A percentile compares a stretch with the other conserved stretches of the same genome.
Conservation (phyloP, 2,329 filamentous ascomycete genomes). For the Phialemonium atrogriseum region DNA sequence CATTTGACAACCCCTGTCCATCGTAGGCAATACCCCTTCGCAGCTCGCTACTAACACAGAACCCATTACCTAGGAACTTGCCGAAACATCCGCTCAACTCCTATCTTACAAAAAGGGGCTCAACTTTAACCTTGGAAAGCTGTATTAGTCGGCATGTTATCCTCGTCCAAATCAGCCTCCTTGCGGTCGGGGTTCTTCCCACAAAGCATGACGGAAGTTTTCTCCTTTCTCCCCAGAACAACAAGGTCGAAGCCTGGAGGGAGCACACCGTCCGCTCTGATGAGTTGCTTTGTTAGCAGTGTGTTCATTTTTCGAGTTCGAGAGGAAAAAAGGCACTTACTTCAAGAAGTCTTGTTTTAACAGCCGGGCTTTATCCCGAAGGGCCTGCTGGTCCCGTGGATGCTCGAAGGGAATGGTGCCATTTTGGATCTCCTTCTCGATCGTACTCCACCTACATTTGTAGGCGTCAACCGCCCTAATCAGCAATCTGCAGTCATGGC, state of each 20-base stretch:
- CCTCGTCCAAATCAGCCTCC: slow-evolving; percentile 35
- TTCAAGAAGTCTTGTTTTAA: slow-evolving; percentile 44
- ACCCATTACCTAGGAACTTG: no score
- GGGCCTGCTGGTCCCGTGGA: slow-evolving; percentile 43
- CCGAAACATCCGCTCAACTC: no score
- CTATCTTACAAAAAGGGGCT: no score
- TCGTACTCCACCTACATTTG: slow-evolving; percentile 29
- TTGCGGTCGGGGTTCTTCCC: slow-evolving; percentile 41
- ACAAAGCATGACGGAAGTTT: slow-evolving; percentile 24
- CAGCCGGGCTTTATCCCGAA: slow-evolving; percentile 50
- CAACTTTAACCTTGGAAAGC: no score
- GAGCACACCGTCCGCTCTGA: slow-evolving; percentile 30
- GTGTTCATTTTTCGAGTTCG: no score
- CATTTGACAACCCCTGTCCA: no score
- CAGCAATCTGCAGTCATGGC: slow-evolving; percentile 31
- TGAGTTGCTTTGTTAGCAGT: not conserved
- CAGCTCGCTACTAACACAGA: no score
- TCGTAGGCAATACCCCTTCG: no score
- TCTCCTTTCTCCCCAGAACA: slow-evolving; percentile 41
- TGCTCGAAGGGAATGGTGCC: slow-evolving; percentile 29
- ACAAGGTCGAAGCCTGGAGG: slow-evolving; percentile 42
- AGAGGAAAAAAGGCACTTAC: slow-evolving; percentile 15
- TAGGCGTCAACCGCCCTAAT: slow-evolving; percentile 30
- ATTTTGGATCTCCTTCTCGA: slow-evolving; percentile 20
- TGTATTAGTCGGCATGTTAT: slow-evolving; percentile 31